Conservation (phyloP, 768 basidiomycete species). For the Hygrocybe punicea region DNA sequence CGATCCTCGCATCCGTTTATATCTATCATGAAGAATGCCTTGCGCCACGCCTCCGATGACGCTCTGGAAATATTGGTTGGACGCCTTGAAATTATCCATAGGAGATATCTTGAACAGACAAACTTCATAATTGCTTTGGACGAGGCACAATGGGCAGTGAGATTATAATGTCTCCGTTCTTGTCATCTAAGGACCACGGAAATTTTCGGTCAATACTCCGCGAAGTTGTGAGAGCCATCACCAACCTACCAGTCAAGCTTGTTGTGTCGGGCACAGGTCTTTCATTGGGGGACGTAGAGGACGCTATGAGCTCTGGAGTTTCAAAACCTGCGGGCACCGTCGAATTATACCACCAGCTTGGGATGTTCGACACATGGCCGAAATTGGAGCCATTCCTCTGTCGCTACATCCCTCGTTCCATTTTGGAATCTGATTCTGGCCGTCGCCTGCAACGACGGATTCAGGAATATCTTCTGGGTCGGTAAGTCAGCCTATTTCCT, state of each 20-base stretch:
- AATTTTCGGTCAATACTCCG: slow-evolving; percentile 15
- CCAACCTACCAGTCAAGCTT: no score
- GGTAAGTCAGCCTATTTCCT: slow-evolving; percentile 4
- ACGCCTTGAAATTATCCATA: no score
- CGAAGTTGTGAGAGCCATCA: no score
- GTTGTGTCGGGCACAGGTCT: slow-evolving; percentile 12
- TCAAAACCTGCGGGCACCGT: slow-evolving; percentile 14
- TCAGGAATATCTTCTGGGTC: slow-evolving; percentile 7
- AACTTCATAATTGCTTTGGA: slow-evolving; percentile 13
- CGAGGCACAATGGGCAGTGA: slow-evolving; percentile 8
- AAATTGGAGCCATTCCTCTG: slow-evolving; percentile 13
- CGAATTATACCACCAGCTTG: slow-evolving; percentile 13
- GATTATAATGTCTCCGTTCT: slow-evolving; percentile 14
- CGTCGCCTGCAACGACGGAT: slow-evolving; percentile 3
- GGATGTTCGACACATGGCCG: slow-evolving; percentile 17
- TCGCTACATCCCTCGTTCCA: slow-evolving; percentile 9
- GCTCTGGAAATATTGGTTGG: no score
- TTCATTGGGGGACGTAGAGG: slow-evolving; percentile 13
- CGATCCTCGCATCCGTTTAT: no score
- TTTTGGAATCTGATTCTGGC: slow-evolving; percentile 3
- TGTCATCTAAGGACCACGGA: slow-evolving; percentile 13
- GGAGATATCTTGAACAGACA: slow-evolving; percentile 10
- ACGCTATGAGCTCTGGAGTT: slow-evolving; percentile 10
- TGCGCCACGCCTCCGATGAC: no score
- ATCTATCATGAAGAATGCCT: no score